Base-by-base conservation (phyloP, 2,329 filamentous ascomycete species). In the Uncinocarpus reesii region DNA sequence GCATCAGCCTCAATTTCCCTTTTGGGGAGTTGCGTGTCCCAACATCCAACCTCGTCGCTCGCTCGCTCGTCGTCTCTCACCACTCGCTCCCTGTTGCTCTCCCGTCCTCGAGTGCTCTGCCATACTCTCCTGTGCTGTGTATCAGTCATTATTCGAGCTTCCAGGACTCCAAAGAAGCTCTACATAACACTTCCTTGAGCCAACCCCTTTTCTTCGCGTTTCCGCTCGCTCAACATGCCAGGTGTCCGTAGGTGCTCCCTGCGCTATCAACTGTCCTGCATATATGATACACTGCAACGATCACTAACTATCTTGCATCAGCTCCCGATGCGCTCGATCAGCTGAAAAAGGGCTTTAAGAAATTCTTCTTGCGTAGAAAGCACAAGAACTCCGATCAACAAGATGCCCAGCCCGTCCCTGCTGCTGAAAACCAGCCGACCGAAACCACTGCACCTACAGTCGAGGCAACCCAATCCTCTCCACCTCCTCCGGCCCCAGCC, bases 271-370 rank as follows among this genome's bases (percentile, higher is more conserved):
- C 35, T 16, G 13, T 31, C 11, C 26, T 24, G 10, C 7, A 11
- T 11, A 15, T 7, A 20, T 6, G n/a, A 16, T n/a, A 11, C n/a
- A 1, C 18, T 36, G 3, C 21, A 11, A n/a, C 40, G 15, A 34
- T 37, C 18, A 35, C 45, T 52, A 16, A 49, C 41, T 11, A n/a
- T 29, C 29, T 16, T 11, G 24, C 15, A n/a, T 15, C 13, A 65
- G 62, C 62, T 34, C 60, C 59, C 46, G 56, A 62, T 55, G 56
- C 60, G 47, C 52, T 63, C 21, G 52, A 60, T 18, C 57, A 62
- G 53, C 38, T 65, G 52, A 65, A 65, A 59, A 58, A 57, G 36
- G 56, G 58, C 42, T 53, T 65, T 36, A 65, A 62, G 47, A 50
- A 52, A 32, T 55, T 65, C 43, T 61, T 65, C 54, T 34, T n/a